A percentile compares a stretch with the other conserved stretches of the same genome.
These are phyloP conservation scores for Casuarina cunninghamiana DNA, from an alignment of 306 rosid genomes.

Conservation along the genomic window DNA sequence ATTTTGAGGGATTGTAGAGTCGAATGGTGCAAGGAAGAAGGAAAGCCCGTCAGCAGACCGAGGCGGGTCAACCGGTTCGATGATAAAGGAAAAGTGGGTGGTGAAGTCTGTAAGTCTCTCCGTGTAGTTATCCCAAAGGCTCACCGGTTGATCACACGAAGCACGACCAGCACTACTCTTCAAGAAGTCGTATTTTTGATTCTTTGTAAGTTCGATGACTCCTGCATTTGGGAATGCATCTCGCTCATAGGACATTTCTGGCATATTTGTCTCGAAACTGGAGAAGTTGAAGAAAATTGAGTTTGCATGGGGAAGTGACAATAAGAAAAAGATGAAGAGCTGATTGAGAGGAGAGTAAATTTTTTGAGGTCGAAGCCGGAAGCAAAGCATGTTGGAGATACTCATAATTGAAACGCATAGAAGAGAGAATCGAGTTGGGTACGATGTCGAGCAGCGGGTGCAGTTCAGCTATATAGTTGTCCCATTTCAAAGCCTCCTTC, in stretches of 20 bases:
- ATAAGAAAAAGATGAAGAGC: slow-evolving; percentile 17
- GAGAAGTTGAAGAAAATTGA: no score
- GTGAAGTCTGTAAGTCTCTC: background rate
- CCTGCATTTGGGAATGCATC: slow-evolving; percentile 42
- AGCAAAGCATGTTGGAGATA: background rate
- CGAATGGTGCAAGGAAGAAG: slow-evolving; percentile 29
- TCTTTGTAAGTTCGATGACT: slow-evolving; percentile 65
- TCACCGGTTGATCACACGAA: slow-evolving; percentile 41
- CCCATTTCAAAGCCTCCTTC: no score
- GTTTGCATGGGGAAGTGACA: slow-evolving; percentile 13
- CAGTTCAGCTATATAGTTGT: no score
- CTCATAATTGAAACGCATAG: background rate
- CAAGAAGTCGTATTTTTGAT: slow-evolving; percentile 36
- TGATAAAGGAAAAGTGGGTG: background rate
- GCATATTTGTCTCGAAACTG: no score
- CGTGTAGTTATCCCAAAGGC: slow-evolving; percentile 50
- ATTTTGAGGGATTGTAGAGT: slow-evolving; percentile 37
- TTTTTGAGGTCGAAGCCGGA: no score
- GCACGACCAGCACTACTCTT: slow-evolving; percentile 10
- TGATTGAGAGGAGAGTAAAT: background rate
- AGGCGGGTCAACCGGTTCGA: slow-evolving; percentile 39
- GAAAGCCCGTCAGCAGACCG: slow-evolving; percentile 52
- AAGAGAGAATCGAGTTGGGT: no score
- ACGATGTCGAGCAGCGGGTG: no score
- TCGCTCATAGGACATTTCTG: slow-evolving; percentile 35